Conservation (phyloP, 345 rosid species). For the Tarenaya hassleriana region DNA sequence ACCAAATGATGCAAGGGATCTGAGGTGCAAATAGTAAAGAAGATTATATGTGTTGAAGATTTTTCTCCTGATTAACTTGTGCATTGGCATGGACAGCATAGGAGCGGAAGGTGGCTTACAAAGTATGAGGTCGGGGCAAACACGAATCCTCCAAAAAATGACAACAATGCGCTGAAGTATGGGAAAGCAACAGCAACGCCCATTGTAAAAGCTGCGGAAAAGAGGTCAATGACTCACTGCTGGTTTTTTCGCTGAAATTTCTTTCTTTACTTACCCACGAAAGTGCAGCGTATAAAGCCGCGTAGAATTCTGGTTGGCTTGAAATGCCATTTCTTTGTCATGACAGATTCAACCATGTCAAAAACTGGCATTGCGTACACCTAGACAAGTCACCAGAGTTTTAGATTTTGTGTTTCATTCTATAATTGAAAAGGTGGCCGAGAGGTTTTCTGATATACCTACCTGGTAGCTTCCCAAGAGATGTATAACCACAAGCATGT, state of each 20-base stretch:
- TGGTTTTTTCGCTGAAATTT: neutral
- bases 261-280: slow-evolving; percentile 41
- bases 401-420: slow-evolving; percentile 4
- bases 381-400: no score
- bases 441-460: neutral
- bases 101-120: slow-evolving; percentile 30
- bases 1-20: slow-evolving; percentile 77
- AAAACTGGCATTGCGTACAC: slow-evolving; percentile 64
- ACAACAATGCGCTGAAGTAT: slow-evolving; percentile 56
- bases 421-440: neutral
- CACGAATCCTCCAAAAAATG: slow-evolving; percentile 72
- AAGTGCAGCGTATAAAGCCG: slow-evolving; percentile 32
- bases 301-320: slow-evolving; percentile 34
- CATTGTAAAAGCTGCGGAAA: slow-evolving; percentile 48
- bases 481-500: slow-evolving; percentile 69
- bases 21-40: slow-evolving; percentile 16
- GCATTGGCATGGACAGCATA: neutral
- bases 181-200: slow-evolving; percentile 50
- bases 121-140: slow-evolving; percentile 67
- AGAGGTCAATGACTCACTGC: no score
- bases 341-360: slow-evolving; percentile 56
- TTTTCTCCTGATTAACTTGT: neutral
- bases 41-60: neutral
- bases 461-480: slow-evolving; percentile 88
- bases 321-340: slow-evolving; percentile 49